A percentile compares a stretch with the other conserved stretches of the same genome.
These are phyloP conservation scores for Myxozyma sirexii DNA, from an alignment of 805 yeast genomes.

Conservation along the genomic window DNA sequence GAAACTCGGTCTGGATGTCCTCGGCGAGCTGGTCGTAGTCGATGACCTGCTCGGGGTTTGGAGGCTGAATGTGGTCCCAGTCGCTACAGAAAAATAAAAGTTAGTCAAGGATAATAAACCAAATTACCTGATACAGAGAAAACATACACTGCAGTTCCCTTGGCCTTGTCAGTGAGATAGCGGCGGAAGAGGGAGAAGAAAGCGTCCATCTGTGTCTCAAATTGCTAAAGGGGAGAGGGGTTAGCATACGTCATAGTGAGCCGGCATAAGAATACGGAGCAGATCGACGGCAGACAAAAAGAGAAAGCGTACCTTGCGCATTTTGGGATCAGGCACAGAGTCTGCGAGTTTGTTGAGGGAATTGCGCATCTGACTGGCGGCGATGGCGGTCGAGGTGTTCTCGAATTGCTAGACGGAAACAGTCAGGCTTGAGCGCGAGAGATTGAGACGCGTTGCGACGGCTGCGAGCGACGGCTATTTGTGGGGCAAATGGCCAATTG, in stretches of 20 bases:
- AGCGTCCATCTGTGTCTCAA: constrained; percentile 91
- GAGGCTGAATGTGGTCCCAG: constrained; percentile 96
- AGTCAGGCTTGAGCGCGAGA: background rate
- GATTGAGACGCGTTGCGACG: background rate
- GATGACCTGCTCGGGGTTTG: constrained; percentile 85
- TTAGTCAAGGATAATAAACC: background rate
- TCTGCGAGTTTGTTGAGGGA: constrained; percentile 88
- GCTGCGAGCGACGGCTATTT: too few species aligned
- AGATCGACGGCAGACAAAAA: background rate
- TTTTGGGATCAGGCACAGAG: constrained; percentile 56
- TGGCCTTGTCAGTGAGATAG: constrained; percentile 84
- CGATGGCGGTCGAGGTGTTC: constrained; percentile 89
- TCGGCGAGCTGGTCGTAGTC: constrained; percentile 60
- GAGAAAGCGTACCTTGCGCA: constrained; percentile 36
- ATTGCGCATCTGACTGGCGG: constrained; percentile 97
- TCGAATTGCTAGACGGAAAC: constrained; percentile 55
- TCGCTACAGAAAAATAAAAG: constrained; percentile 43
- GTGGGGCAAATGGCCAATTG: too few species aligned
- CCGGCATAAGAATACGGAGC: background rate
- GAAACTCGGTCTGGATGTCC: constrained; percentile 46
- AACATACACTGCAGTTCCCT: constrained; percentile 63
- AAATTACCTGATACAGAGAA: background rate
- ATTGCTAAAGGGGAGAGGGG: constrained; percentile 49
- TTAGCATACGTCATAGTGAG: constrained; percentile 1
- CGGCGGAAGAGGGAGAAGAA: constrained; percentile 93